Evolutionary conservation across 805 yeast species (phyloP).

Genomic region (Wickerhamomyces tratensis): DNA sequence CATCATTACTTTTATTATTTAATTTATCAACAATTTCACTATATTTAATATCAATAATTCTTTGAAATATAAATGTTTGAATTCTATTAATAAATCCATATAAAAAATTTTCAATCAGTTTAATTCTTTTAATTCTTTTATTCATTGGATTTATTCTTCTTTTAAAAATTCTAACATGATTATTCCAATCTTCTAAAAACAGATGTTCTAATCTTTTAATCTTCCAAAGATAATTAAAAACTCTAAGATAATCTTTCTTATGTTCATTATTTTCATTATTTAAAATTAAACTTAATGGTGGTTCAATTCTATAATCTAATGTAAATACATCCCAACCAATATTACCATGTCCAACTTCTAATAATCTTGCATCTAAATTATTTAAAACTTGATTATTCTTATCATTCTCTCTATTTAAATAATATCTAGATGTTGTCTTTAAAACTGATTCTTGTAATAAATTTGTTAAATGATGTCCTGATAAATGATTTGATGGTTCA

Average conservation of each 20-base stretch:
- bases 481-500: conserved; percentile 52
- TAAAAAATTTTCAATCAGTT: conserved; percentile 23
- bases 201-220: conserved; percentile 51
- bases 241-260: conserved; percentile 55
- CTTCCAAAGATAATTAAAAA: conserved; percentile 83
- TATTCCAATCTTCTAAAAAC: conserved; percentile 39
- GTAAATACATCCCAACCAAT: conserved; percentile 93
- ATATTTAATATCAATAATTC: conserved; percentile 22
- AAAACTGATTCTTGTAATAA: conserved; percentile 56
- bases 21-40: conserved; percentile 23
- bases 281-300: conserved; percentile 48
- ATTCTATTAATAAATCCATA: conserved; percentile 21
- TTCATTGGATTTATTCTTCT: conserved; percentile 6
- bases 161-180: conserved; percentile 20
- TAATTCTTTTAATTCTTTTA: conserved; percentile 20
- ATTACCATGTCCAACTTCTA: conserved; percentile 63
- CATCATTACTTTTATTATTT: conserved; percentile 22
- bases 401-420: conserved; percentile 17
- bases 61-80: conserved; percentile 21
- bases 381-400: conserved; percentile 31
- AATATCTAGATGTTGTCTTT: conserved; percentile 37
- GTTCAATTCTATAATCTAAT: conserved; percentile 53
- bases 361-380: conserved; percentile 72
- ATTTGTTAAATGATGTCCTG: conserved; percentile 57
- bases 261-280: conserved; percentile 34